A percentile compares a stretch with the other conserved stretches of the same genome.
These are phyloP conservation scores for Cercospora canescens DNA, from an alignment of 2,329 filamentous ascomycete genomes.

Conservation along the genomic window DNA sequence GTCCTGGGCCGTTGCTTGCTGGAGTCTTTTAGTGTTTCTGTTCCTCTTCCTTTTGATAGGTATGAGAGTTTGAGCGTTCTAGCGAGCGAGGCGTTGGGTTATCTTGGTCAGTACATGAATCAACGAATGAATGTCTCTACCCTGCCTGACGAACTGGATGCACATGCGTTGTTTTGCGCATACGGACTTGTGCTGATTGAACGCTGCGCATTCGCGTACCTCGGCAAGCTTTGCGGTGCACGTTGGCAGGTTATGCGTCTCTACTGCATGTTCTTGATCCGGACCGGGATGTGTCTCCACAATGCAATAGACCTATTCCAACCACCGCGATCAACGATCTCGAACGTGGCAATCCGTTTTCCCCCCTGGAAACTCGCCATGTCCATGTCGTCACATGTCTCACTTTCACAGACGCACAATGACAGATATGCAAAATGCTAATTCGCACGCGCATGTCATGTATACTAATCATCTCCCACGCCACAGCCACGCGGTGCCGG, in stretches of 20 bases:
- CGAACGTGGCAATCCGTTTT: neutral
- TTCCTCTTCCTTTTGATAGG: constrained; percentile 4
- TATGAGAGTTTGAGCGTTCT: constrained; percentile 6
- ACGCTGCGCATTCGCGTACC: neutral
- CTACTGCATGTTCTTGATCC: neutral
- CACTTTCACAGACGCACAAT: neutral
- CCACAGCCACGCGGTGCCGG: neutral
- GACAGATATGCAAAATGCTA: neutral
- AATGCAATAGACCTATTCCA: neutral
- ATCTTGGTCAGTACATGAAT: constrained; percentile 8
- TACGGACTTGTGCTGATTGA: neutral
- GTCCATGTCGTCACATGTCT: neutral
- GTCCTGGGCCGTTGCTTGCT: no score
- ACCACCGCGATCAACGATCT: neutral
- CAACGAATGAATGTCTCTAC: constrained; percentile 10
- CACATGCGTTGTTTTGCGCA: neutral
- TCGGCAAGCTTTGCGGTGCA: neutral
- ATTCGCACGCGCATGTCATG: neutral
- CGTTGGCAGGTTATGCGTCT: neutral
- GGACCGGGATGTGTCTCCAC: no score
- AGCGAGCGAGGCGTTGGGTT: constrained; percentile 18
- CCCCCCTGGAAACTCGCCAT: neutral
- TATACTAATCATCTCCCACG: neutral
- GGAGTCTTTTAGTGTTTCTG: neutral
- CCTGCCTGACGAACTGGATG: neutral